Evolutionary conservation across 83 land plant species (phyloP).

Genomic region (Diphasiastrum complanatum): DNA sequence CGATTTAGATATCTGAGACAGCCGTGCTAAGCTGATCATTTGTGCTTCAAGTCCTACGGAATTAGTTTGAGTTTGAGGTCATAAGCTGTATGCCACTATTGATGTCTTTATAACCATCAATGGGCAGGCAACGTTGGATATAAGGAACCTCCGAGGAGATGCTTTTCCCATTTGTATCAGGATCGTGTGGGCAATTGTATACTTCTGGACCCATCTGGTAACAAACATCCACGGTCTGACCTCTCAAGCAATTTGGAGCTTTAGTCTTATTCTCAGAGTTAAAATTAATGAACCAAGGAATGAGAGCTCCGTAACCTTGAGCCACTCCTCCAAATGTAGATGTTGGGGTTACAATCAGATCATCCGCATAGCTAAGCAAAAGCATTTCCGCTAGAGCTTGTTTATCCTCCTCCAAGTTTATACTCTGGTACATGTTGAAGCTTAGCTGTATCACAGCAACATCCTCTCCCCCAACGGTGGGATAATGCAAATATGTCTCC

Average conservation of each 20-base stretch:
- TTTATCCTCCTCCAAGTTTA: constrained; percentile 11
- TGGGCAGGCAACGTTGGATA: not conserved
- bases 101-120: too few species aligned
- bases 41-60: too few species aligned
- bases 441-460: constrained; percentile 19
- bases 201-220: not conserved
- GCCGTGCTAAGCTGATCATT: too few species aligned
- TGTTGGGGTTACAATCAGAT: constrained; percentile 18
- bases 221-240: constrained; percentile 8
- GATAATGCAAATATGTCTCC: constrained; percentile 11
- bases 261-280: not conserved
- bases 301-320: constrained; percentile 19
- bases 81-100: too few species aligned
- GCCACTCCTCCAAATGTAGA: constrained; percentile 30
- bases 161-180: not conserved
- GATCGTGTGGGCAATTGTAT: not conserved
- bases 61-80: too few species aligned
- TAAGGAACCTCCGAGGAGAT: not conserved
- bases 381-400: constrained; percentile 20
- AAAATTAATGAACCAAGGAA: constrained; percentile 15
- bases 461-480: constrained; percentile 5
- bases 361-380: constrained; percentile 15
- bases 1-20: too few species aligned
- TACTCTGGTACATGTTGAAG: not conserved
- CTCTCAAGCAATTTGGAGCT: constrained; percentile 6